A percentile compares a stretch with the other conserved stretches of the same genome.
Conservation (phyloP, 305 asterid genomes). For the Lippia alba region DNA sequence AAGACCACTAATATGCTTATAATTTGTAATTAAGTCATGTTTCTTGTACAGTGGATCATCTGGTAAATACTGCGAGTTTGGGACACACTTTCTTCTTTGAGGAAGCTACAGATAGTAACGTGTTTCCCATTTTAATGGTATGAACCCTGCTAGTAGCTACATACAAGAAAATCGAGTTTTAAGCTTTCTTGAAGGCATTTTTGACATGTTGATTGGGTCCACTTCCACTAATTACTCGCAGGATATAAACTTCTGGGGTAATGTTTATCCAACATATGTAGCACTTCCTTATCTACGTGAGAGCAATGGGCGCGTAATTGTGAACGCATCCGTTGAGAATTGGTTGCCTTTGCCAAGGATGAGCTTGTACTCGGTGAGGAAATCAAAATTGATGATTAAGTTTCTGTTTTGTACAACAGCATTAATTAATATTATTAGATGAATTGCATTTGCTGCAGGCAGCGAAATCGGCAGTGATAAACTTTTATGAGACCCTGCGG, state of each 20-base stretch:
- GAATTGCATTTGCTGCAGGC: constrained; percentile 48
- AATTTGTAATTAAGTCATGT: too few species aligned
- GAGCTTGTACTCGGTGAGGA: constrained; percentile 94
- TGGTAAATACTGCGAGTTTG: constrained; percentile 84
- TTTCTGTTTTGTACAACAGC: too few species aligned
- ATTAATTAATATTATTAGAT: too few species aligned
- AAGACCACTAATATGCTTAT: too few species aligned
- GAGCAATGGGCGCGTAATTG: constrained; percentile 74
- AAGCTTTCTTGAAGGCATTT: not conserved
- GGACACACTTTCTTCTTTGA: constrained; percentile 93
- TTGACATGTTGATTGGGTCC: too few species aligned
- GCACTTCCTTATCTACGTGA: constrained; percentile 84
- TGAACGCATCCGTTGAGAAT: constrained; percentile 87
- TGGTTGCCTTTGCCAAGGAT: constrained; percentile 97
- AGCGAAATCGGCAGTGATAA: constrained; percentile 84
- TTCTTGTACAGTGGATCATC: constrained; percentile 76
- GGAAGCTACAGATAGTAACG: constrained; percentile 76
- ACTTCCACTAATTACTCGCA: constrained; percentile 20
- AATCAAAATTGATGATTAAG: too few species aligned
- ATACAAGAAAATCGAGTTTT: not conserved
- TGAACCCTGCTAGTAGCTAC: not conserved
- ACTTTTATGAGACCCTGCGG: constrained; percentile 87
- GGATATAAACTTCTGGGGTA: constrained; percentile 98
- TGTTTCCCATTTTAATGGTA: constrained; percentile 89
- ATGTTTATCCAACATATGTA: constrained; percentile 88